Conservation (phyloP, 257 asterid species). For the Solanum clarkiae region DNA sequence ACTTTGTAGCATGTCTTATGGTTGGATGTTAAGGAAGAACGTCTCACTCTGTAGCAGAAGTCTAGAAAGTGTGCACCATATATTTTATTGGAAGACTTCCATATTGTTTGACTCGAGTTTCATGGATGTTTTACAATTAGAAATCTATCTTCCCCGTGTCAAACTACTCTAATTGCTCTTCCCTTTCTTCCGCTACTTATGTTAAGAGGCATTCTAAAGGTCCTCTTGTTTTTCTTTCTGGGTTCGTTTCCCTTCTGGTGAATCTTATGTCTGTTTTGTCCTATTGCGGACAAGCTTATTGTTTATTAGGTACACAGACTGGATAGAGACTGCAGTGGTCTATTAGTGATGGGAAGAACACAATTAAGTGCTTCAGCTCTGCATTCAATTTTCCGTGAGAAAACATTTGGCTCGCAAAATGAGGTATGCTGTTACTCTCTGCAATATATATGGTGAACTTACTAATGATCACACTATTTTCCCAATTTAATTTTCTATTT, state of each 20-base stretch:
- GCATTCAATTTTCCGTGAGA: slow-evolving; percentile 89
- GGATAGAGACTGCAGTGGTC: slow-evolving; percentile 92
- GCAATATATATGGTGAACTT: neutral
- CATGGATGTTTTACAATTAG: neutral
- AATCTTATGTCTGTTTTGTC: slow-evolving; percentile 6
- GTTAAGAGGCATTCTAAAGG: neutral
- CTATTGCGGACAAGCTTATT: slow-evolving; percentile 34
- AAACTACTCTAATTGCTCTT: neutral
- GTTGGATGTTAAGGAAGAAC: neutral
- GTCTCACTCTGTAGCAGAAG: neutral
- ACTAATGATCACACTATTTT: neutral
- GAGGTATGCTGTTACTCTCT: slow-evolving; percentile 22
- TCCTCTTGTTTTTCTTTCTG: neutral
- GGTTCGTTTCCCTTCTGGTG: neutral
- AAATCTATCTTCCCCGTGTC: neutral
- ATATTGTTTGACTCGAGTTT: neutral
- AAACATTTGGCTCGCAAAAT: slow-evolving; percentile 54
- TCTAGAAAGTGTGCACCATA: neutral
- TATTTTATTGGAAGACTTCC: neutral
- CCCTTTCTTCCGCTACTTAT: neutral
- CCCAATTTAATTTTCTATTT: neutral
- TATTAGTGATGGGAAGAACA: slow-evolving; percentile 93
- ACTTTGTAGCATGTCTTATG: neutral
- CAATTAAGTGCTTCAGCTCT: slow-evolving; percentile 64
- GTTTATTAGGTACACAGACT: slow-evolving; percentile 82